phyloP scores from a whole-genome alignment of 495 filamentous ascomycete genomes.

The Emericellopsis terricola region DNA sequence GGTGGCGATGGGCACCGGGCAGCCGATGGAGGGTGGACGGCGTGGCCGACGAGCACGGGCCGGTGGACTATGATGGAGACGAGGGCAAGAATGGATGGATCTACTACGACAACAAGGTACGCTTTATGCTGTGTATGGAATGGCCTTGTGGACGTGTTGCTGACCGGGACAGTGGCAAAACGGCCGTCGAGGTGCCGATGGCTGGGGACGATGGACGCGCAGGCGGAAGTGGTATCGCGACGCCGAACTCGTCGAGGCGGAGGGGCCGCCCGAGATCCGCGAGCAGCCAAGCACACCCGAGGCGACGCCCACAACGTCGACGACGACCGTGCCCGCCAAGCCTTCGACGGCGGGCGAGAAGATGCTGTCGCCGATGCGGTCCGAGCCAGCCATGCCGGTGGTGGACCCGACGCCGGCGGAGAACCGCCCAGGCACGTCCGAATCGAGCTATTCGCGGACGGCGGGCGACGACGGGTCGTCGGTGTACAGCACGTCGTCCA shows the following conservation, averaged over 20 bases:
- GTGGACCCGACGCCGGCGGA: not conserved
- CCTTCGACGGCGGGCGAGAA: not conserved
- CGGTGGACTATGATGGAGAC: slow-evolving; percentile 29
- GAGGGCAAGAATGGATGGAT: slow-evolving; percentile 70
- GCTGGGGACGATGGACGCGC: slow-evolving; percentile 90
- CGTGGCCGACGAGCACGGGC: slow-evolving; percentile 29
- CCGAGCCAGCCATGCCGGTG: not conserved
- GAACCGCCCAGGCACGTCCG: not conserved
- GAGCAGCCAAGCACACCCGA: slow-evolving; percentile 1
- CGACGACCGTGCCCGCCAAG: slow-evolving; percentile 8
- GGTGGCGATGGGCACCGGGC: slow-evolving; percentile 77
- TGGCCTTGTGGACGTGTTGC: not conserved
- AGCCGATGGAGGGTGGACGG: slow-evolving; percentile 83
- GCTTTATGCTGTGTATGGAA: slow-evolving; percentile 9
- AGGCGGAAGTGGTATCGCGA: slow-evolving; percentile 92
- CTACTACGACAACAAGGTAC: slow-evolving; percentile 94
- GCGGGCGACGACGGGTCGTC: slow-evolving; percentile 9
- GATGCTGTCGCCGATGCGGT: not conserved
- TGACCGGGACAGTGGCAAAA: slow-evolving; percentile 72
- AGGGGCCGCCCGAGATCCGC: slow-evolving; percentile 14
- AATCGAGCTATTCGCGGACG: not conserved
- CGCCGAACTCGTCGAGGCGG: slow-evolving; percentile 76
- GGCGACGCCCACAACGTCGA: slow-evolving; percentile 2
- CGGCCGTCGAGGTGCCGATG: slow-evolving; percentile 70
- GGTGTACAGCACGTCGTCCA: slow-evolving; percentile 5